Conservation (phyloP, 2,329 filamentous ascomycete species). For the Phialophora verrucosa region DNA sequence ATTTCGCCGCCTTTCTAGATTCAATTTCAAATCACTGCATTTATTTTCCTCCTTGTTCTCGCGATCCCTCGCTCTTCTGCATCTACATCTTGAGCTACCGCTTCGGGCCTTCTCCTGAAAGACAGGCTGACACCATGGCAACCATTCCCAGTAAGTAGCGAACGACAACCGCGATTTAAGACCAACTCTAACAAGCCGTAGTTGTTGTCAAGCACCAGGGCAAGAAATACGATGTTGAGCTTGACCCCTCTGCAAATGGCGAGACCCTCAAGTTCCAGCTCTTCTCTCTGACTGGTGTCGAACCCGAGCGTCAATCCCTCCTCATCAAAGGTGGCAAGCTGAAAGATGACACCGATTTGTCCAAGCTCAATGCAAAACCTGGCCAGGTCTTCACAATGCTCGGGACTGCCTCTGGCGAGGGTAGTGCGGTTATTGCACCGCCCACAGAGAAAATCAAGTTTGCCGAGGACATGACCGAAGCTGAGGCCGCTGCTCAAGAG, state of each 20-base stretch:
- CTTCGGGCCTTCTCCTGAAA: not conserved
- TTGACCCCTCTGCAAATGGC: slow-evolving; percentile 82
- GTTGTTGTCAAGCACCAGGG: slow-evolving; percentile 94
- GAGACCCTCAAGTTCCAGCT: slow-evolving; percentile 96
- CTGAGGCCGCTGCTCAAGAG: slow-evolving; percentile 80
- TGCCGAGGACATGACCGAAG: slow-evolving; percentile 96
- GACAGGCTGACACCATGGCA: slow-evolving; percentile 54
- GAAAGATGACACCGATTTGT: slow-evolving; percentile 91
- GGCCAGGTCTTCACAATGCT: slow-evolving; percentile 95
- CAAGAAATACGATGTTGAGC: slow-evolving; percentile 92
- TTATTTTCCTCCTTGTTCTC: slow-evolving; percentile 12
- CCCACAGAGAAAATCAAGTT: slow-evolving; percentile 79
- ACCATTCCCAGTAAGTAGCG: slow-evolving; percentile 59
- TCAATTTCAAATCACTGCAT: slow-evolving; percentile 26
- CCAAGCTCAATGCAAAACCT: slow-evolving; percentile 81
- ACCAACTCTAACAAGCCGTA: slow-evolving; percentile 47
- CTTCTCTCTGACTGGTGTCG: slow-evolving; percentile 92
- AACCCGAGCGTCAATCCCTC: slow-evolving; percentile 95
- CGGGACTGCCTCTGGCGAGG: slow-evolving; percentile 73
- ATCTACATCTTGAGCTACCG: not conserved
- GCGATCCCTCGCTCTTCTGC: not conserved
- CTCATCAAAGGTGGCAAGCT: slow-evolving; percentile 91
- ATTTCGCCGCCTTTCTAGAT: slow-evolving; percentile 17
- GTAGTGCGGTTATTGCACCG: slow-evolving; percentile 62
- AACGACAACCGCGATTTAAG: not conserved